Evolutionary conservation across 768 basidiomycete species (phyloP), one percentile per base, ranked within the genome.

Genomic region (Favolaschia claudopus): DNA sequence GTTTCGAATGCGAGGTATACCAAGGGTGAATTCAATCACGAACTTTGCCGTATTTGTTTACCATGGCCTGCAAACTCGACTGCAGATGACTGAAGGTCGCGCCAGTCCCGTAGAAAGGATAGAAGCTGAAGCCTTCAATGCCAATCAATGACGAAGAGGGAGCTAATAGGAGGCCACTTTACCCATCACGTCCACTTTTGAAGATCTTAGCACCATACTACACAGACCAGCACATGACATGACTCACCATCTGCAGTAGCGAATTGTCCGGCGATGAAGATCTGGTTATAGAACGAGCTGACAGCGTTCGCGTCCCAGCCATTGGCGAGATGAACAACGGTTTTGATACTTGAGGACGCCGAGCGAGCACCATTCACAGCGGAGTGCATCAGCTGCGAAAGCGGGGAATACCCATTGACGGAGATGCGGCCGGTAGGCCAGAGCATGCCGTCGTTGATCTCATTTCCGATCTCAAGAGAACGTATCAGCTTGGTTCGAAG

Each of bases 61-160:
- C 80, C 49, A 85, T 73, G 32, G 76, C 77, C 38, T 79, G 81
- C 66, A 88, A 74, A 47, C 82, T 84, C 13, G 80, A 77, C 57
- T 82, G 67, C 32, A 89, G 77, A 6, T 76, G 78, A 38, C 69
- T 59, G n/a, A 80, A 70, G 7, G 85, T 87, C n/a, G 87, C 86
- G 19, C 78, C 76, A 6, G 83, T 78, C 38, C 79, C 82, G 63
- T 87, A 87, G 74, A 86, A 88, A 1, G 86, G 86, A 63, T 88
- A 88, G 74, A 86, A 86, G 12, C 85, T 87, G 69, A 88, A 84
- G 20, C 84, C 86, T 48, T n/a, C n/a, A n/a, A n/a, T n/a, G n/a
- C n/a, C n/a, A n/a, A n/a, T n/a, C n/a, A n/a, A n/a, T n/a, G n/a
- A n/a, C n/a, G n/a, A n/a, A n/a, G n/a, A n/a, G n/a, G n/a, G n/a